These are phyloP conservation scores for Gnetum montanum DNA, from an alignment of 75 land plant genomes.

Conservation along the genomic window DNA sequence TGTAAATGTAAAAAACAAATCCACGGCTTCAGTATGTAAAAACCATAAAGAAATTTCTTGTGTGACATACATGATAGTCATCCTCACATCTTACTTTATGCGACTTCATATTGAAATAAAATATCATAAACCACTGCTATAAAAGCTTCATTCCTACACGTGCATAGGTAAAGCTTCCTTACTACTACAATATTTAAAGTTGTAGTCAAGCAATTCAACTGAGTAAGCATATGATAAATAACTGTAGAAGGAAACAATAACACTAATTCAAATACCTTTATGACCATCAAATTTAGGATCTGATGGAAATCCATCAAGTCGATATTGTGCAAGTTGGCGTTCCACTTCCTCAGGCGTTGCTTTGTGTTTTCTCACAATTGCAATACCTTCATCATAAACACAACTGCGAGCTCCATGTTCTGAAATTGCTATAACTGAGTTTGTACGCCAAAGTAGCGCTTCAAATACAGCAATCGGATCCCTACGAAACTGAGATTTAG, in stretches of 20 bases:
- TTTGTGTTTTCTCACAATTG: slow-evolving; percentile 85
- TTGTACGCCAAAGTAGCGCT: slow-evolving; percentile 80
- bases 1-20: too few relatives aligned
- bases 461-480: slow-evolving; percentile 93
- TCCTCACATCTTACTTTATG: too few relatives aligned
- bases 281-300: slow-evolving; percentile 75
- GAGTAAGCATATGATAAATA: background rate
- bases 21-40: too few relatives aligned
- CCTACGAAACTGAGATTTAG: slow-evolving; percentile 93
- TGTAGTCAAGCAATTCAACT: too few relatives aligned
- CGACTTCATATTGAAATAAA: too few relatives aligned
- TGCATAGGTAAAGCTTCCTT: too few relatives aligned
- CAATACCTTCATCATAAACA: slow-evolving; percentile 86
- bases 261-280: slow-evolving; percentile 46
- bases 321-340: slow-evolving; percentile 64
- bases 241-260: background rate
- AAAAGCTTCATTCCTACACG: too few relatives aligned
- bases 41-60: too few relatives aligned
- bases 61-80: too few relatives aligned
- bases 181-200: too few relatives aligned
- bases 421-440: slow-evolving; percentile 81
- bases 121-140: too few relatives aligned
- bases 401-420: slow-evolving; percentile 96
- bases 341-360: slow-evolving; percentile 94
- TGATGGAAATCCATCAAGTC: slow-evolving; percentile 73